phyloP scores from a whole-genome alignment of 164 flowering plant species.

The Macadamia tetraphylla region DNA sequence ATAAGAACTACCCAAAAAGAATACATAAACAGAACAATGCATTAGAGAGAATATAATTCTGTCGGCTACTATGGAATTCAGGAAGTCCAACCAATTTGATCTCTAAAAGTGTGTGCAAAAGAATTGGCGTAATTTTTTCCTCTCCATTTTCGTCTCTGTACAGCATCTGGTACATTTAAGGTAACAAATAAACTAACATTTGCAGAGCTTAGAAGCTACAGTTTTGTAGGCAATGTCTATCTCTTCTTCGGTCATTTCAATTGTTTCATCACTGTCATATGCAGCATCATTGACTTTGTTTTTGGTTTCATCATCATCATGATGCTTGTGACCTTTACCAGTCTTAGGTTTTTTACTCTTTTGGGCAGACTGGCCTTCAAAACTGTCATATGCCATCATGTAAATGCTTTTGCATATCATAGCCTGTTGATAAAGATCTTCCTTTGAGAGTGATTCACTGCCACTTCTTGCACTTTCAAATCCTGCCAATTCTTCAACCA shows the following conservation, averaged over 20 bases:
- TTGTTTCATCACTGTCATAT: constrained; percentile 80
- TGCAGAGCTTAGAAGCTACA: constrained; percentile 30
- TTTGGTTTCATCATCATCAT: constrained; percentile 11
- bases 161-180: too few species aligned
- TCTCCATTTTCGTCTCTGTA: too few species aligned
- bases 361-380: constrained; percentile 15
- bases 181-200: constrained; percentile 10
- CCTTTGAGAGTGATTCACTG: constrained; percentile 26
- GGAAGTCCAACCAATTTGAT: too few species aligned
- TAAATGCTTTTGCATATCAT: constrained; percentile 51
- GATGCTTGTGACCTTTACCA: constrained; percentile 11
- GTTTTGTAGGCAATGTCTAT: constrained; percentile 56
- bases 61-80: too few species aligned
- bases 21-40: too few species aligned
- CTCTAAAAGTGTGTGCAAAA: too few species aligned
- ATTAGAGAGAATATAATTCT: too few species aligned
- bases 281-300: constrained; percentile 21
- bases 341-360: constrained; percentile 23
- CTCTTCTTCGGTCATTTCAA: constrained; percentile 94
- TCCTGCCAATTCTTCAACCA: constrained; percentile 62
- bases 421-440: constrained; percentile 56
- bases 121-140: too few species aligned
- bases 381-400: constrained; percentile 36
- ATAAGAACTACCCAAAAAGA: too few species aligned
- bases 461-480: constrained; percentile 22